Conservation (phyloP, 2,329 filamentous ascomycete genomes). For the Magnaporthiopsis rhizophila region DNA sequence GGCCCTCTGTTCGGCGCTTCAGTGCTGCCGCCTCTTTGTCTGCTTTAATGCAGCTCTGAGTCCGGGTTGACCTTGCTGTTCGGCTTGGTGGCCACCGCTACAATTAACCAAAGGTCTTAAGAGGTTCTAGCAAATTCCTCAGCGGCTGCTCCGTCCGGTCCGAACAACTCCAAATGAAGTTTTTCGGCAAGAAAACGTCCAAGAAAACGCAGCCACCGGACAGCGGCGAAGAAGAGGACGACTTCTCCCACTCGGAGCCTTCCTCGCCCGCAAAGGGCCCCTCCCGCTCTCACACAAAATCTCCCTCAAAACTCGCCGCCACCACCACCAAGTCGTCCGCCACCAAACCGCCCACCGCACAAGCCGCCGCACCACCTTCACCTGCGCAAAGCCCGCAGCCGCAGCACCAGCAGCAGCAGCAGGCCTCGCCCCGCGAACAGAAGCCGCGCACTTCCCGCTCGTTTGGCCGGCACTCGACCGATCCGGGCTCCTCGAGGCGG, state of each 20-base stretch:
- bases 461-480: slow-evolving; percentile 40
- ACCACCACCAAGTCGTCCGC: slow-evolving; percentile 20
- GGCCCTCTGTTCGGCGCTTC: neutral
- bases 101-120: neutral
- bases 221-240: slow-evolving; percentile 27
- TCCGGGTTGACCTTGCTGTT: neutral
- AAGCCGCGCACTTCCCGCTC: slow-evolving; percentile 30
- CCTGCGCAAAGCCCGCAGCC: neutral
- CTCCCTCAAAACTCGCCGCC: slow-evolving; percentile 11
- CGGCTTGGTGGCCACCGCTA: neutral
- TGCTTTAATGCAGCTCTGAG: slow-evolving; percentile 3
- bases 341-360: slow-evolving; percentile 11
- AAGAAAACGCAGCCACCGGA: slow-evolving; percentile 29
- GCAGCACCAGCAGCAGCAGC: neutral
- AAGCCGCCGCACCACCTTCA: neutral
- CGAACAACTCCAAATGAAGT: slow-evolving; percentile 34
- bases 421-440: slow-evolving; percentile 1
- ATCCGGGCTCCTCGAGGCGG: slow-evolving; percentile 37
- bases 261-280: slow-evolving; percentile 16
- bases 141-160: slow-evolving; percentile 1
- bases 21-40: neutral
- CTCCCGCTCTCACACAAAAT: slow-evolving; percentile 18
- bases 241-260: slow-evolving; percentile 25
- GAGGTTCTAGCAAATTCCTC: neutral
- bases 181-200: slow-evolving; percentile 41